These are phyloP conservation scores for Tothia fuscella DNA, from an alignment of 2,329 filamentous ascomycete species.

Conservation along the genomic window DNA sequence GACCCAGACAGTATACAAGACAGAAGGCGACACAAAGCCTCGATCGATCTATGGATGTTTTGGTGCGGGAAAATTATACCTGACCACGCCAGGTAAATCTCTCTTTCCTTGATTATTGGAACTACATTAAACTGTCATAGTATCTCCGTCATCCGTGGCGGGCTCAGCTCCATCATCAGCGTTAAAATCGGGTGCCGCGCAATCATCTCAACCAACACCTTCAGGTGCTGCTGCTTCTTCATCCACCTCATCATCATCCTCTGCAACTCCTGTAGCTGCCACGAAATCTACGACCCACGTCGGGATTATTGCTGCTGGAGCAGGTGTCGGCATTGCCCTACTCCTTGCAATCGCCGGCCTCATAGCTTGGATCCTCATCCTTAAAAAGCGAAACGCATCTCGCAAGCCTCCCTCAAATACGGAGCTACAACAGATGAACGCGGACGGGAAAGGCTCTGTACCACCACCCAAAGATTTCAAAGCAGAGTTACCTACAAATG, in stretches of 20 bases:
- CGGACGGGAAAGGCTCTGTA: background rate
- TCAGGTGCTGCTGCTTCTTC: background rate
- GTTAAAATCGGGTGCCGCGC: background rate
- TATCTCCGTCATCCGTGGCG: background rate
- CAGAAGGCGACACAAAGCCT: background rate
- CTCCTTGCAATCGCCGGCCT: background rate
- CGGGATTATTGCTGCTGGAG: background rate
- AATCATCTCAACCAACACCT: background rate
- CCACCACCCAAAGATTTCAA: background rate
- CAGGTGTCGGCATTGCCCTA: background rate
- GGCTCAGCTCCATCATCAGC: background rate
- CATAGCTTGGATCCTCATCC: background rate
- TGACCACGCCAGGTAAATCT: slow-evolving; percentile 1
- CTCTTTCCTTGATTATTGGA: background rate
- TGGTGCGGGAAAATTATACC: background rate
- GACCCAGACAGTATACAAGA: background rate
- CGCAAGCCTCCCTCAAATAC: background rate
- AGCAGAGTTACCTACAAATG: background rate
- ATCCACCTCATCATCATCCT: no score
- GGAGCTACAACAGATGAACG: slow-evolving; percentile 1
- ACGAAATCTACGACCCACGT: background rate
- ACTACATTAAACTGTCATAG: background rate
- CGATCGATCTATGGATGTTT: background rate
- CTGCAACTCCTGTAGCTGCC: background rate
- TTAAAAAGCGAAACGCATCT: background rate